Conservation (phyloP, 2,329 filamentous ascomycete species). For the Oidium heveae region DNA sequence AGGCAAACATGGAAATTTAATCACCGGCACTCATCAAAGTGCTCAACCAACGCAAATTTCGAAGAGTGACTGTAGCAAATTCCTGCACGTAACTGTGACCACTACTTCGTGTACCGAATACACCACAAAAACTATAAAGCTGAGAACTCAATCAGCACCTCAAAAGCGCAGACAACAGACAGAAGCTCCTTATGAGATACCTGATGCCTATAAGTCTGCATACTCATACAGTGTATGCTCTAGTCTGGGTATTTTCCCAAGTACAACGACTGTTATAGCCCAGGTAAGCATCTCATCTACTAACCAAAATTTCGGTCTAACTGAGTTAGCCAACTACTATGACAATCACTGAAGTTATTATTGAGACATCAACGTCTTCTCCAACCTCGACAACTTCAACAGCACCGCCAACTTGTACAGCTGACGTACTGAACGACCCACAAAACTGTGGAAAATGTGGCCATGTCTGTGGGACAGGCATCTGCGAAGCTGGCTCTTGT, state of each 20-base stretch:
- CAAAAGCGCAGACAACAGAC: not conserved
- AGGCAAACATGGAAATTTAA: not conserved
- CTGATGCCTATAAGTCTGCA: not conserved
- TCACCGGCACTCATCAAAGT: not conserved
- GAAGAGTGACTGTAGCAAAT: not conserved
- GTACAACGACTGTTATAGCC: no score
- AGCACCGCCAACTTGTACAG: constrained; percentile 4
- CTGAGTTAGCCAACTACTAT: not conserved
- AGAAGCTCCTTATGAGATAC: constrained; percentile 7
- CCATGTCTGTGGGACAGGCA: constrained; percentile 3
- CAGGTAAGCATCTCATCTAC: no score
- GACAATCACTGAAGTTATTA: not conserved
- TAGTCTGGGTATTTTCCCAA: constrained; percentile 7
- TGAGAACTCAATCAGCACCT: not conserved
- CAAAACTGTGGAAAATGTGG: constrained; percentile 6
- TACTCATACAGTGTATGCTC: constrained; percentile 9
- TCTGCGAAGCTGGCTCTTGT: constrained; percentile 4
- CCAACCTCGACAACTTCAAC: not conserved
- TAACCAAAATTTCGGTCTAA: no score
- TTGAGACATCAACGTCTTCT: not conserved
- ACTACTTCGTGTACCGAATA: not conserved
- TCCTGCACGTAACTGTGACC: not conserved
- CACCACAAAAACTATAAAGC: not conserved
- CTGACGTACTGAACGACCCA: constrained; percentile 4
- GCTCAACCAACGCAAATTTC: not conserved